Percentiles rank a stretch among this genome's conserved stretches.
Conservation (phyloP, 345 rosid genomes). For the Eucalyptus regnans region DNA sequence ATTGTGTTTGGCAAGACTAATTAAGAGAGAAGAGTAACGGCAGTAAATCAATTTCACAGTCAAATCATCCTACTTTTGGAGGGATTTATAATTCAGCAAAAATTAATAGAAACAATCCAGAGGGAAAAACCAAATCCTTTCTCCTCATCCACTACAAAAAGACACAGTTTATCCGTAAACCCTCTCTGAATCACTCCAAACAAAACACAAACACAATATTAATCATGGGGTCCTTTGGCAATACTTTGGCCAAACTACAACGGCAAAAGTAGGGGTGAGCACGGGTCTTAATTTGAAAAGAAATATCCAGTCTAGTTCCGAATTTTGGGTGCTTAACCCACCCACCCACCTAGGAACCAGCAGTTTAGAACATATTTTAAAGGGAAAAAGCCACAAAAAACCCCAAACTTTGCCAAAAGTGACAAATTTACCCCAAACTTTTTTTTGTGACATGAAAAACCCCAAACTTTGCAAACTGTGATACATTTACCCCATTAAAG, state of each 20-base stretch:
- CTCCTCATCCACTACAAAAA: background rate
- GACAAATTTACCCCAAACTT: too few species aligned
- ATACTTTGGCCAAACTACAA: background rate
- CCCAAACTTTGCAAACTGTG: too few species aligned
- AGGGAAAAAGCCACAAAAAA: too few species aligned
- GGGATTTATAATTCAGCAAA: background rate
- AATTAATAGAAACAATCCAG: background rate
- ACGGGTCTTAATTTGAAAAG: background rate
- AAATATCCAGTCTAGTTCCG: background rate
- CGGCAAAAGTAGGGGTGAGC: background rate
- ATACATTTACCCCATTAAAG: too few species aligned
- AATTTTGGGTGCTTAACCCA: background rate
- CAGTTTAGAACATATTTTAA: background rate
- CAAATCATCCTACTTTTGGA: background rate
- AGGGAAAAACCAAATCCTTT: background rate
- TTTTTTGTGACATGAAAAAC: too few species aligned
- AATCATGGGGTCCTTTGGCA: background rate
- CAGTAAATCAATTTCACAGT: background rate
- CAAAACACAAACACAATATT: background rate
- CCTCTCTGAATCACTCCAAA: background rate
- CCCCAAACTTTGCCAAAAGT: too few species aligned
- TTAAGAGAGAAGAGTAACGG: background rate
- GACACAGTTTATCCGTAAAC: background rate
- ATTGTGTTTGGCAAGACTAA: background rate
- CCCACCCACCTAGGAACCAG: background rate